Percentiles rank a stretch among this genome's conserved stretches.
These are phyloP conservation scores for Lachancea quebecensis DNA, from an alignment of 805 yeast genomes.

Conservation along the genomic window DNA sequence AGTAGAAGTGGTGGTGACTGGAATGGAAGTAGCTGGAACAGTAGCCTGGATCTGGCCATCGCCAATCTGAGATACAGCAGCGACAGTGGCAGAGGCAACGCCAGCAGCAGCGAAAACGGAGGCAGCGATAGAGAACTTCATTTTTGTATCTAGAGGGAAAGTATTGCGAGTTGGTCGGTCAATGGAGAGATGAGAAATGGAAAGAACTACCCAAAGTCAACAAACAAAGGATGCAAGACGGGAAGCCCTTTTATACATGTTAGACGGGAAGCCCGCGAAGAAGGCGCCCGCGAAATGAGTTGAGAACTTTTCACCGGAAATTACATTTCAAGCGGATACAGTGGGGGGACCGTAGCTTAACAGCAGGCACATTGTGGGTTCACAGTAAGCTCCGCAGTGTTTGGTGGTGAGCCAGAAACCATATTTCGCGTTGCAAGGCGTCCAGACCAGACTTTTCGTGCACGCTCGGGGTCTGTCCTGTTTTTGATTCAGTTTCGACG, in stretches of 20 bases:
- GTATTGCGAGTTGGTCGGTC: not conserved
- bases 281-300: not conserved
- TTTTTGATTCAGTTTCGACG: not conserved
- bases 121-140: conserved; percentile 7
- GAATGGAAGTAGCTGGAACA: conserved; percentile 30
- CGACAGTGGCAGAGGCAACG: conserved; percentile 11
- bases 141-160: not conserved
- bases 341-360: too few species aligned
- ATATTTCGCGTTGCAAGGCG: too few species aligned
- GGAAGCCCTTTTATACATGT: not conserved
- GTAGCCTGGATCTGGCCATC: conserved; percentile 19
- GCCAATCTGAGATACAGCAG: too few species aligned
- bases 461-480: not conserved
- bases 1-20: conserved; percentile 13
- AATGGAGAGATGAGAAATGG: not conserved
- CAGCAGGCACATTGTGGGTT: too few species aligned
- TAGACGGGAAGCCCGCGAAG: not conserved
- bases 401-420: too few species aligned
- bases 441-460: not conserved
- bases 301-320: too few species aligned
- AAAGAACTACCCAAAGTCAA: too few species aligned
- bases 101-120: conserved; percentile 12
- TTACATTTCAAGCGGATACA: too few species aligned
- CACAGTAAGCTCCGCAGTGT: too few species aligned
- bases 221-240: not conserved